A percentile compares a stretch with the other conserved stretches of the same genome.
phyloP scores from a whole-genome alignment of 345 rosid species.

The Boechera stricta region DNA sequence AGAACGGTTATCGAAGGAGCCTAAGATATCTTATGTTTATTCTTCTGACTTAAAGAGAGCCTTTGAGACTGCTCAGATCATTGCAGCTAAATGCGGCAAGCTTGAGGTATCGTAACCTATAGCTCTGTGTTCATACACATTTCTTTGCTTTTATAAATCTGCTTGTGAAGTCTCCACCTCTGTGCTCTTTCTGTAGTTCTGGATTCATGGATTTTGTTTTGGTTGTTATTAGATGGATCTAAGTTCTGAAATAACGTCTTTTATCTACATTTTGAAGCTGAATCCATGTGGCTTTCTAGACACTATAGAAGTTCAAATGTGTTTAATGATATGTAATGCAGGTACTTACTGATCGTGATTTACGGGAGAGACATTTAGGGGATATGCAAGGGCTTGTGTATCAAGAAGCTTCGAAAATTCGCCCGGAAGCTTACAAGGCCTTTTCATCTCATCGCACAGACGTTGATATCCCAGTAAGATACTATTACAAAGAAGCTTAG shows the following conservation, averaged over 20 bases:
- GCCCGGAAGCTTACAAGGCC: conserved; percentile 66
- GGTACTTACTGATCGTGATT: conserved; percentile 69
- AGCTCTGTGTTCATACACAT: neutral
- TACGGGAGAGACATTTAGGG: conserved; percentile 83
- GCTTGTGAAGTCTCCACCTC: no score
- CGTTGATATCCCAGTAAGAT: conserved; percentile 80
- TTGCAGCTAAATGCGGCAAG: conserved; percentile 67
- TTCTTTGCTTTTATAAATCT: neutral
- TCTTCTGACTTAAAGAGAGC: conserved; percentile 93
- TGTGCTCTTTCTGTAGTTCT: no score
- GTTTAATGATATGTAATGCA: conserved; percentile 30
- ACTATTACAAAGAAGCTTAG: neutral
- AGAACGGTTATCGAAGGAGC: conserved; percentile 63
- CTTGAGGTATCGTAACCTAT: conserved; percentile 51
- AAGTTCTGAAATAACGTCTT: neutral
- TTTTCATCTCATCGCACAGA: conserved; percentile 57
- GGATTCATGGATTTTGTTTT: neutral
- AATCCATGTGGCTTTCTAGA: neutral
- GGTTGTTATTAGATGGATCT: neutral
- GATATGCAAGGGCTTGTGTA: conserved; percentile 78
- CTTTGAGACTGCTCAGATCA: conserved; percentile 71
- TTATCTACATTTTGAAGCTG: neutral
- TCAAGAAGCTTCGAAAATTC: conserved; percentile 58
- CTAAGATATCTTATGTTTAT: conserved; percentile 64
- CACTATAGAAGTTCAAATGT: neutral